A percentile compares a stretch with the other conserved stretches of the same genome.
These are phyloP conservation scores for Hirsutella rhossiliensis DNA, from an alignment of 2,329 filamentous ascomycete species.

Conservation along the genomic window DNA sequence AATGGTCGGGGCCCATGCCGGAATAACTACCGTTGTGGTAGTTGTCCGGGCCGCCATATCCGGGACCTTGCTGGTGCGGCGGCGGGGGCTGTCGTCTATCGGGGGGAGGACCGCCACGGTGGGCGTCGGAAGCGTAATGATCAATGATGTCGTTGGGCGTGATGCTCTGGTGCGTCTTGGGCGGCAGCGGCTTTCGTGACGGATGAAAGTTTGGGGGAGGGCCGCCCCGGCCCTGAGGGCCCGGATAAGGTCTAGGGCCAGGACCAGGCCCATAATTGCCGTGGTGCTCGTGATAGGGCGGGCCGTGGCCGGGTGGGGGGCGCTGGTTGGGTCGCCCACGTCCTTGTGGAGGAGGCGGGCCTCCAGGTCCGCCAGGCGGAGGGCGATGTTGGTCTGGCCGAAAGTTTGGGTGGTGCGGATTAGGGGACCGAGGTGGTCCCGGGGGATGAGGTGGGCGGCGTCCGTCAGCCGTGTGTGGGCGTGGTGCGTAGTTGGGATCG, in stretches of 20 bases:
- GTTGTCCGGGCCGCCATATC: constrained; percentile 26
- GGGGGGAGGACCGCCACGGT: constrained; percentile 7
- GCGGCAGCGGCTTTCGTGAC: constrained; percentile 18
- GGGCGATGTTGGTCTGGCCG: constrained; percentile 11
- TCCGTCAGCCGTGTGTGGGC: constrained; percentile 19
- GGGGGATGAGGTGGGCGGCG: constrained; percentile 17
- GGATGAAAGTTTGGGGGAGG: constrained; percentile 8
- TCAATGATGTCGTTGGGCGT: constrained; percentile 26
- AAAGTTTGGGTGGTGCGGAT: constrained; percentile 15
- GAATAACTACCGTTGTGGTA: too few relatives aligned
- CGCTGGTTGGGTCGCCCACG: constrained; percentile 10
- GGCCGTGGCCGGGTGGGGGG: constrained; percentile 7
- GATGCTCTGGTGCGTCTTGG: constrained; percentile 13
- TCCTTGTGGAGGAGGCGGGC: constrained; percentile 8
- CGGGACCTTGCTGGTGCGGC: constrained; percentile 11
- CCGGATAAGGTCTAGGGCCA: constrained; percentile 8
- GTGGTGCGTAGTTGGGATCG: constrained; percentile 15
- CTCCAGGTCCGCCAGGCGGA: constrained; percentile 5
- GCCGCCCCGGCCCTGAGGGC: constrained; percentile 13
- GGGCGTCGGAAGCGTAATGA: constrained; percentile 20
- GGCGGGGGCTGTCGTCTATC: constrained; percentile 6
- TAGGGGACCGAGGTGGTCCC: constrained; percentile 15
- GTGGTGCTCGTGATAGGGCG: constrained; percentile 10
- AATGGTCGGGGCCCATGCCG: too few relatives aligned
- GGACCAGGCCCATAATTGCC: constrained; percentile 13